Evolutionary conservation across 1,139 yeast genomes (phyloP).

Genomic region (Kodamaea alishanica): DNA sequence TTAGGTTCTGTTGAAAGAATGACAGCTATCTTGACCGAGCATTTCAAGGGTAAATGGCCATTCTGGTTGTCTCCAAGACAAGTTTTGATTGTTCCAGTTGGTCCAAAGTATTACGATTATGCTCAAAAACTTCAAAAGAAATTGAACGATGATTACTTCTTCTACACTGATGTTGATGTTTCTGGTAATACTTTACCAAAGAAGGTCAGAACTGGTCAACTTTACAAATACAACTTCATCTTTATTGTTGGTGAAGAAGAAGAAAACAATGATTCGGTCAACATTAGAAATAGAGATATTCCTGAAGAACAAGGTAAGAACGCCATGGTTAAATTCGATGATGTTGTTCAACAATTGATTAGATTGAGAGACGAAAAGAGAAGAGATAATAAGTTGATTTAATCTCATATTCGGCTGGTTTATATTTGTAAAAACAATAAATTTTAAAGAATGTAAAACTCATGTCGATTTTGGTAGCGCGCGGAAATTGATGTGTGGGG

Average conservation of each 20-base stretch:
- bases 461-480: neutral
- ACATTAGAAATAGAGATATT: slow-evolving; percentile 91
- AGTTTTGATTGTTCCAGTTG: slow-evolving; percentile 90
- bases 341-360: slow-evolving; percentile 64
- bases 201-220: slow-evolving; percentile 94
- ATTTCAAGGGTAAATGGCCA: slow-evolving; percentile 98
- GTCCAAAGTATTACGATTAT: slow-evolving; percentile 84
- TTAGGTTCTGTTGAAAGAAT: slow-evolving; percentile 97
- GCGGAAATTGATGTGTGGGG: neutral
- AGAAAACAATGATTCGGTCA: slow-evolving; percentile 70
- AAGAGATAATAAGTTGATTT: slow-evolving; percentile 55
- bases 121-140: slow-evolving; percentile 74
- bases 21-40: slow-evolving; percentile 96
- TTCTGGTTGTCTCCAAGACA: slow-evolving; percentile 99
- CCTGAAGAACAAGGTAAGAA: slow-evolving; percentile 81
- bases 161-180: slow-evolving; percentile 88
- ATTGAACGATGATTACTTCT: slow-evolving; percentile 60
- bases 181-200: slow-evolving; percentile 93
- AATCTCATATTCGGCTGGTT: slow-evolving; percentile 7
- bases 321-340: slow-evolving; percentile 68
- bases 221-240: slow-evolving; percentile 87
- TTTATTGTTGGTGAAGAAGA: slow-evolving; percentile 97
- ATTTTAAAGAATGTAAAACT: neutral
- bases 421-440: neutral
- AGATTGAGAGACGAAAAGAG: slow-evolving; percentile 66